Conservation (phyloP, 163 green algal species). For the Prototheca wickerhamii region DNA sequence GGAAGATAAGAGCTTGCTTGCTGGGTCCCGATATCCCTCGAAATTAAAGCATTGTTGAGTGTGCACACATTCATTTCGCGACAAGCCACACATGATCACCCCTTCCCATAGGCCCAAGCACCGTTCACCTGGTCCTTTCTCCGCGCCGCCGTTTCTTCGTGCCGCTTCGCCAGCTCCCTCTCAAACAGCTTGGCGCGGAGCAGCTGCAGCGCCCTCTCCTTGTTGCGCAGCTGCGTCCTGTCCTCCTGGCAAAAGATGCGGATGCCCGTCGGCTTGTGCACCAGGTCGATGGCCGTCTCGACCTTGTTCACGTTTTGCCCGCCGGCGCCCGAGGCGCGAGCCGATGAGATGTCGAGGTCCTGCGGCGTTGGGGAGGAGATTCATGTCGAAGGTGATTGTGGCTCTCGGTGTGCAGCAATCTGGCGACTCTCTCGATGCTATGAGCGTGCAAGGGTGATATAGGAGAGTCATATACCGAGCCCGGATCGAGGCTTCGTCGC, state of each 20-base stretch:
- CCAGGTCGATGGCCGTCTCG: slow-evolving; percentile 91
- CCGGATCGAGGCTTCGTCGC: too few species aligned
- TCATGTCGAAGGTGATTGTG: neutral
- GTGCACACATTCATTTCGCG: too few species aligned
- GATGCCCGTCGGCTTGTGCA: slow-evolving; percentile 94
- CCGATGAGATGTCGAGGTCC: slow-evolving; percentile 47
- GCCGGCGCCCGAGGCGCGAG: slow-evolving; percentile 55
- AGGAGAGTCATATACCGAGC: too few species aligned
- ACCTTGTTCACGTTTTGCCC: slow-evolving; percentile 99
- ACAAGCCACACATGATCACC: neutral
- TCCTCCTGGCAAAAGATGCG: slow-evolving; percentile 94
- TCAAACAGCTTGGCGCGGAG: slow-evolving; percentile 85
- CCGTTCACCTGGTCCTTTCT: slow-evolving; percentile 43
- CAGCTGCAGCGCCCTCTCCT: slow-evolving; percentile 80
- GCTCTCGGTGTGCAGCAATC: too few species aligned
- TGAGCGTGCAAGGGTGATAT: too few species aligned
- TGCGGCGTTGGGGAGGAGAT: neutral
- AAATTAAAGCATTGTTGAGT: too few species aligned
- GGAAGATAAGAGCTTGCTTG: slow-evolving; percentile 4
- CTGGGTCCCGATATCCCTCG: neutral
- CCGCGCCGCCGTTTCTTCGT: slow-evolving; percentile 58
- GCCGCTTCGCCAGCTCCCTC: slow-evolving; percentile 83
- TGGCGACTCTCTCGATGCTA: too few species aligned
- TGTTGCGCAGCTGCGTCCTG: slow-evolving; percentile 93
- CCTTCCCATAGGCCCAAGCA: neutral